Conservation (phyloP, 2,329 filamentous ascomycete species). For the Fusarium falciforme region DNA sequence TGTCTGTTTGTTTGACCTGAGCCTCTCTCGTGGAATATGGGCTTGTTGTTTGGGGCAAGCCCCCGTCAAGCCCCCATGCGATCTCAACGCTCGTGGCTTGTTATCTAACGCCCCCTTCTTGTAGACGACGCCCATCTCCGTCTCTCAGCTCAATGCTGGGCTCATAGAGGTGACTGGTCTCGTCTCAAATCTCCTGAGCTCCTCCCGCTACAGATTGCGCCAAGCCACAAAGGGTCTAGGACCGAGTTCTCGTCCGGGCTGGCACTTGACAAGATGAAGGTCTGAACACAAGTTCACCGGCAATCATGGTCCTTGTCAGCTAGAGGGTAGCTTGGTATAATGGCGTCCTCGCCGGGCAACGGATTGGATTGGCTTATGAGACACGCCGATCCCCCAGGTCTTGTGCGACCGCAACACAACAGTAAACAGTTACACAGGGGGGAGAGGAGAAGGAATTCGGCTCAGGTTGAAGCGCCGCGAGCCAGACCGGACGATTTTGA, state of each 20-base stretch:
- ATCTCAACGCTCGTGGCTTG: slow-evolving; percentile 39
- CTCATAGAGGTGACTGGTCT: slow-evolving; percentile 4
- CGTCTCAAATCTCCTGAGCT: slow-evolving; percentile 5
- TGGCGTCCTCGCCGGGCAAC: slow-evolving; percentile 6
- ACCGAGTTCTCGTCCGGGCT: slow-evolving; percentile 2
- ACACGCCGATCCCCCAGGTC: neutral
- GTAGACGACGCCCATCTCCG: slow-evolving; percentile 12
- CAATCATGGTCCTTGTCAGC: neutral
- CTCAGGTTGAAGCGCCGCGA: neutral
- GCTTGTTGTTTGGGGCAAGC: neutral
- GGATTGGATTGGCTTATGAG: neutral
- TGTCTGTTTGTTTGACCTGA: neutral
- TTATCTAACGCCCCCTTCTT: slow-evolving; percentile 27
- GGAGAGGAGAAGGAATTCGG: neutral
- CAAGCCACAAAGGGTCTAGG: slow-evolving; percentile 1
- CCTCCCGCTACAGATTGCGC: slow-evolving; percentile 7
- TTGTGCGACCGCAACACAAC: neutral
- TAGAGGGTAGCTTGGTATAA: neutral
- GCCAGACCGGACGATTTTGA: neutral
- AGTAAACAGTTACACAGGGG: neutral
- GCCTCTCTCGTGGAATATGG: neutral
- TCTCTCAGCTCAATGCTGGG: slow-evolving; percentile 1
- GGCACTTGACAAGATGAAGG: slow-evolving; percentile 25
- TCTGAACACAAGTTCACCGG: slow-evolving; percentile 14
- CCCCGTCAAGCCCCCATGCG: slow-evolving; percentile 11